A percentile compares a stretch with the other conserved stretches of the same genome.
Conservation (phyloP, 2,329 filamentous ascomycete genomes). For the Pyrenophora graminea region DNA sequence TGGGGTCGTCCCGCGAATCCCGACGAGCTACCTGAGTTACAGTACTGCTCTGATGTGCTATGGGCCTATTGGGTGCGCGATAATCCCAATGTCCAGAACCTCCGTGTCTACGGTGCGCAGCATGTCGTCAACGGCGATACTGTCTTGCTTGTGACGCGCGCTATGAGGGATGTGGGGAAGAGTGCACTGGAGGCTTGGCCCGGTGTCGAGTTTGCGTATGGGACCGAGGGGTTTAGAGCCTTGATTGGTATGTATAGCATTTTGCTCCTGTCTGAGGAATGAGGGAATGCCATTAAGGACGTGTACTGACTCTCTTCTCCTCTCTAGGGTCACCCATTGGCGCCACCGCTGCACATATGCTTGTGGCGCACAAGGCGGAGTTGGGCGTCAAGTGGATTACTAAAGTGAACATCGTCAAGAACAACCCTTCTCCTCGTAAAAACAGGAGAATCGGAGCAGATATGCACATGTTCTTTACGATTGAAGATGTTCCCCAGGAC, state of each 20-base stretch:
- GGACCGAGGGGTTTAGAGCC: slow-evolving; percentile 21
- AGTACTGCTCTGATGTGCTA: slow-evolving; percentile 23
- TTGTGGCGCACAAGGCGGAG: slow-evolving; percentile 21
- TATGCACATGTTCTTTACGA: slow-evolving; percentile 21
- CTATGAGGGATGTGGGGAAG: slow-evolving; percentile 12
- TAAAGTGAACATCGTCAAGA: slow-evolving; percentile 17
- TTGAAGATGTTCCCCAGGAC: slow-evolving; percentile 17
- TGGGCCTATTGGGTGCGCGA: slow-evolving; percentile 28
- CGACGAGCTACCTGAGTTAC: slow-evolving; percentile 26
- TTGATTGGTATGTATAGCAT: slow-evolving; percentile 21
- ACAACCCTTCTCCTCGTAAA: background rate
- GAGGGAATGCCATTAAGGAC: background rate
- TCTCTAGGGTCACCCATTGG: slow-evolving; percentile 25
- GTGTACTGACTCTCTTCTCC: background rate
- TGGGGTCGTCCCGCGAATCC: slow-evolving; percentile 12
- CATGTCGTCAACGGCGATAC: slow-evolving; percentile 23
- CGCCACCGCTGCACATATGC: slow-evolving; percentile 19
- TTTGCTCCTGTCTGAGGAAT: too few relatives aligned
- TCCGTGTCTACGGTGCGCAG: slow-evolving; percentile 21
- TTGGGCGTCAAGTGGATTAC: slow-evolving; percentile 24
- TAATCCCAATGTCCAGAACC: slow-evolving; percentile 22
- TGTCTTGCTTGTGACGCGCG: slow-evolving; percentile 16
- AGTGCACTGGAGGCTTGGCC: slow-evolving; percentile 21
- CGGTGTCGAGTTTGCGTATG: slow-evolving; percentile 16
- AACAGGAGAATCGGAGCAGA: background rate